Conservation (phyloP, 345 rosid genomes). For the Salix exigua region DNA sequence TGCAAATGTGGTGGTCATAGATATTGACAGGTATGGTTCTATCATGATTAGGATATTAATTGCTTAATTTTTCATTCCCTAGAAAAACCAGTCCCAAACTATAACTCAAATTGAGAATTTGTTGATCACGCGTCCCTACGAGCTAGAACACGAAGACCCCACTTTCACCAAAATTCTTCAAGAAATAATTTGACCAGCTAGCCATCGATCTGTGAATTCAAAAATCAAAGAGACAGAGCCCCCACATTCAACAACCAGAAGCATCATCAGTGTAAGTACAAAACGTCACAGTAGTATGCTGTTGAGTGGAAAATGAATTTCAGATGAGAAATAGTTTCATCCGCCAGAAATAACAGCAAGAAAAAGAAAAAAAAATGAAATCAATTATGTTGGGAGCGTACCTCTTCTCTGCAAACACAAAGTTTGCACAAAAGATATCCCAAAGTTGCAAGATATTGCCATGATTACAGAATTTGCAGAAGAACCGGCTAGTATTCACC, state of each 20-base stretch:
- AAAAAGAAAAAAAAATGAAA: background rate
- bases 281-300: background rate
- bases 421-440: background rate
- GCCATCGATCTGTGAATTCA: slow-evolving; percentile 15
- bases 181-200: slow-evolving; percentile 22
- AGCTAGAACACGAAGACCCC: slow-evolving; percentile 11
- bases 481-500: too few species aligned
- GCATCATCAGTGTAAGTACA: background rate
- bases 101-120: background rate
- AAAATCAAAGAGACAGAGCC: background rate
- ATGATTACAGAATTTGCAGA: slow-evolving; percentile 6
- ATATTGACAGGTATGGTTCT: too few species aligned
- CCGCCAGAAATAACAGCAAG: slow-evolving; percentile 11
- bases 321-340: slow-evolving; percentile 1
- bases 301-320: slow-evolving; percentile 7
- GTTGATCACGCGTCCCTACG: background rate
- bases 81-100: background rate
- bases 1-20: too few species aligned
- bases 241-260: background rate
- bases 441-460: background rate
- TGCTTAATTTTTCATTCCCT: background rate
- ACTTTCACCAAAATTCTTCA: slow-evolving; percentile 6
- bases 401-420: background rate
- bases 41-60: background rate
- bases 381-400: slow-evolving; percentile 10